Evolutionary conservation across 1,139 yeast genomes (phyloP).

Genomic region (Insectozyma bohioensis): DNA sequence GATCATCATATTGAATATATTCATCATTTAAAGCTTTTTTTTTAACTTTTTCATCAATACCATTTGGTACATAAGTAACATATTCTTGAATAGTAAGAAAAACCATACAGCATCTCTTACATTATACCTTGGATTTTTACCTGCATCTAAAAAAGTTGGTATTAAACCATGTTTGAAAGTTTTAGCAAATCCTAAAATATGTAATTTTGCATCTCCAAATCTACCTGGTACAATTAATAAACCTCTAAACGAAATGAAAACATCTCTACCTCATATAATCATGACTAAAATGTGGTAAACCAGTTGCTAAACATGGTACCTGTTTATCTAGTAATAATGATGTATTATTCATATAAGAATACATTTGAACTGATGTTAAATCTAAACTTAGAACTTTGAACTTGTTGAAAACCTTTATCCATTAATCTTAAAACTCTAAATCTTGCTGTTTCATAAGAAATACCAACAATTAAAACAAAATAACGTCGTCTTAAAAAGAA

Average conservation of each 20-base stretch:
- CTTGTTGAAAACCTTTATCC: slow-evolving; percentile 43
- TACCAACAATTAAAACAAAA: slow-evolving; percentile 76
- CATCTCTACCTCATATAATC: slow-evolving; percentile 96
- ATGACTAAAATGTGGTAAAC: slow-evolving; percentile 88
- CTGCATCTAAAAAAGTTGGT: slow-evolving; percentile 90
- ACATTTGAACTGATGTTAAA: slow-evolving; percentile 84
- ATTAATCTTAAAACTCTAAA: slow-evolving; percentile 64
- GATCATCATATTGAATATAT: slow-evolving; percentile 71
- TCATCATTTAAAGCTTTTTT: slow-evolving; percentile 90
- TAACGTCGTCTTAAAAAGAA: slow-evolving; percentile 82
- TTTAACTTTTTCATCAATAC: slow-evolving; percentile 76
- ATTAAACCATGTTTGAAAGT: slow-evolving; percentile 94
- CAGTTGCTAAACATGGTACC: slow-evolving; percentile 88
- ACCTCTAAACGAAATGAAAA: slow-evolving; percentile 84
- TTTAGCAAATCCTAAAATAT: slow-evolving; percentile 83
- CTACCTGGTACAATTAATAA: slow-evolving; percentile 76
- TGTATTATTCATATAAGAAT: slow-evolving; percentile 71
- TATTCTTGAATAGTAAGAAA: slow-evolving; percentile 84
- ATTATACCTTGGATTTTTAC: slow-evolving; percentile 89
- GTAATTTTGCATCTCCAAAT: slow-evolving; percentile 73
- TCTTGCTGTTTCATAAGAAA: slow-evolving; percentile 80
- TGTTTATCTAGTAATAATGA: slow-evolving; percentile 66
- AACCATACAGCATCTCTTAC: slow-evolving; percentile 99
- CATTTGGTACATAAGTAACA: slow-evolving; percentile 65
- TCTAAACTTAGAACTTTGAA: slow-evolving; percentile 75